Conservation (phyloP, 305 asterid species). For the Withania somnifera region DNA sequence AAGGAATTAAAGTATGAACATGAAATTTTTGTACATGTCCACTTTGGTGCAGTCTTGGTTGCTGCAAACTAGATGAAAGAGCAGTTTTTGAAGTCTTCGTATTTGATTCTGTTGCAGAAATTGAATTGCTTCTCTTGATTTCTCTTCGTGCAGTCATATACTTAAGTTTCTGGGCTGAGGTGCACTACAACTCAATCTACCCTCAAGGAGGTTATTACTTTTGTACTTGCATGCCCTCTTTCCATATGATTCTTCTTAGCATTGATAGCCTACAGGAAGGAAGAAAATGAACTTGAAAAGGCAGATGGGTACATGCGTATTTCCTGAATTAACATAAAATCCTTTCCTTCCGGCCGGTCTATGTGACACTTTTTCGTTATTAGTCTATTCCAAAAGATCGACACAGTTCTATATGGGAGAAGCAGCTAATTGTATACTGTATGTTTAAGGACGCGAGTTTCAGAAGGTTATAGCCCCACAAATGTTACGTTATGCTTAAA, state of each 20-base stretch:
- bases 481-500: not conserved
- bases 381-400: not conserved
- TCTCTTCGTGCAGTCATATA: slow-evolving; percentile 45
- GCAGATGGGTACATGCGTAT: not conserved
- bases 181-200: slow-evolving; percentile 91
- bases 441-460: not conserved
- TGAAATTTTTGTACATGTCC: not conserved
- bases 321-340: not conserved
- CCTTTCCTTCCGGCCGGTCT: not conserved
- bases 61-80: not conserved
- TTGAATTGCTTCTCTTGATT: not conserved
- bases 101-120: not conserved
- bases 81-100: not conserved
- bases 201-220: slow-evolving; percentile 63
- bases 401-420: not conserved
- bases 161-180: slow-evolving; percentile 98
- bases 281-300: not conserved
- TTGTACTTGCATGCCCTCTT: not conserved
- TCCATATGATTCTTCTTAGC: not conserved
- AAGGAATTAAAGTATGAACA: not conserved
- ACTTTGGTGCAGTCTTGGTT: not conserved
- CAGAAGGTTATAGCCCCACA: not conserved
- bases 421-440: not conserved
- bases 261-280: not conserved
- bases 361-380: not conserved